These are phyloP conservation scores for Hyaloscypha finlandica DNA, from an alignment of 495 filamentous ascomycete genomes.

Conservation along the genomic window DNA sequence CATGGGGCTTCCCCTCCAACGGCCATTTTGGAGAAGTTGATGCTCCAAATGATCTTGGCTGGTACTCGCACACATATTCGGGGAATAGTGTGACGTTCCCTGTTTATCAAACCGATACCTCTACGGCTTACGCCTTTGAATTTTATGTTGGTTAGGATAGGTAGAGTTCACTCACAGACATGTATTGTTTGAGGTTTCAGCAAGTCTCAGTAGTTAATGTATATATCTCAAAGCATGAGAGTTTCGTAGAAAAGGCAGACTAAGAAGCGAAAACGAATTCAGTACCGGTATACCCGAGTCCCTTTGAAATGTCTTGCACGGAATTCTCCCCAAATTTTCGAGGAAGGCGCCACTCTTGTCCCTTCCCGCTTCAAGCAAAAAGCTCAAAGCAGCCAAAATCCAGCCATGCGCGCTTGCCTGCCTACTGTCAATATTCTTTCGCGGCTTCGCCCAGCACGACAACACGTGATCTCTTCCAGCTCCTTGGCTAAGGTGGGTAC, in stretches of 20 bases:
- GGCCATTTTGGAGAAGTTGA: conserved; percentile 35
- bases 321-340: too few relatives aligned
- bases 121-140: conserved; percentile 42
- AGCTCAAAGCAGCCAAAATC: too few relatives aligned
- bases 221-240: neutral
- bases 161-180: neutral
- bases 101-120: conserved; percentile 37
- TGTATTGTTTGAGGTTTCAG: neutral
- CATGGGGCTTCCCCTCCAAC: conserved; percentile 34
- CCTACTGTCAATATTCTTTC: too few relatives aligned
- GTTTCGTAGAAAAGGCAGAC: neutral
- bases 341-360: too few relatives aligned
- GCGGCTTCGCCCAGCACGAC: neutral
- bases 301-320: too few relatives aligned
- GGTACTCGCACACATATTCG: conserved; percentile 35
- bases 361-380: too few relatives aligned
- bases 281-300: too few relatives aligned
- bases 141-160: conserved; percentile 24
- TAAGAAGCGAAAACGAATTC: neutral
- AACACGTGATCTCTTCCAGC: neutral
- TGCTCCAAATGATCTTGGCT: conserved; percentile 37
- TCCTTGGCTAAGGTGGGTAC: neutral
- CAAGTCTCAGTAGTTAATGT: neutral
- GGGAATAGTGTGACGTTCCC: conserved; percentile 39
- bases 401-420: too few relatives aligned